phyloP scores from a whole-genome alignment of 352 stramenopile genomes.

The Globisporangium irregulare region DNA sequence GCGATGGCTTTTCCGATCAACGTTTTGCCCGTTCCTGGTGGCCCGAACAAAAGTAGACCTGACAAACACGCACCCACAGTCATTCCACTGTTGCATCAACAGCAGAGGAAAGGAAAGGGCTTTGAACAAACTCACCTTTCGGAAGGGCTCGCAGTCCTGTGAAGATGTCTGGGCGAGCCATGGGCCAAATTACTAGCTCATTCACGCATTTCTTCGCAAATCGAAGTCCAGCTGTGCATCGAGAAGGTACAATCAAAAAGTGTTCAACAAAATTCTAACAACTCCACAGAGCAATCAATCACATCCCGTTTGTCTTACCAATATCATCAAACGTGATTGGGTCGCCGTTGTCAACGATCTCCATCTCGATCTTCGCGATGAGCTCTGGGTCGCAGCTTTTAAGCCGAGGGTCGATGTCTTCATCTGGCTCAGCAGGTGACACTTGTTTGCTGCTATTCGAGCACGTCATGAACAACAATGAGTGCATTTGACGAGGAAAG shows the following conservation, averaged over 20 bases:
- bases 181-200: constrained; percentile 98
- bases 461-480: not conserved
- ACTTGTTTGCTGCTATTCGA: constrained; percentile 22
- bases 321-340: constrained; percentile 97
- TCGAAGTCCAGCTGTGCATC: constrained; percentile 87
- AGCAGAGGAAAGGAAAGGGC: not conserved
- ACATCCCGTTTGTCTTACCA: constrained; percentile 29
- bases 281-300: not conserved
- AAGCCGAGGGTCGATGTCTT: constrained; percentile 93
- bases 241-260: not conserved
- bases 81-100: not conserved
- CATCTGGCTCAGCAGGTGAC: constrained; percentile 30
- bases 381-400: constrained; percentile 94
- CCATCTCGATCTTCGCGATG: constrained; percentile 96
- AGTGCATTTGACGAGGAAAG: not conserved
- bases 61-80: not conserved
- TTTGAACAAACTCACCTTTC: constrained; percentile 47
- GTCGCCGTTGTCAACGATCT: constrained; percentile 95
- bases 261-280: not conserved
- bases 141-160: constrained; percentile 92
- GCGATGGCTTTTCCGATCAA: constrained; percentile 99
- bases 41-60: constrained; percentile 94
- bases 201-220: constrained; percentile 98
- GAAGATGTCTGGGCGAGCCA: constrained; percentile 97
- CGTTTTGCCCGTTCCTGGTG: constrained; percentile 96